These are phyloP conservation scores for Aureobasidium lini DNA, from an alignment of 2,329 filamentous ascomycete species.

Conservation along the genomic window DNA sequence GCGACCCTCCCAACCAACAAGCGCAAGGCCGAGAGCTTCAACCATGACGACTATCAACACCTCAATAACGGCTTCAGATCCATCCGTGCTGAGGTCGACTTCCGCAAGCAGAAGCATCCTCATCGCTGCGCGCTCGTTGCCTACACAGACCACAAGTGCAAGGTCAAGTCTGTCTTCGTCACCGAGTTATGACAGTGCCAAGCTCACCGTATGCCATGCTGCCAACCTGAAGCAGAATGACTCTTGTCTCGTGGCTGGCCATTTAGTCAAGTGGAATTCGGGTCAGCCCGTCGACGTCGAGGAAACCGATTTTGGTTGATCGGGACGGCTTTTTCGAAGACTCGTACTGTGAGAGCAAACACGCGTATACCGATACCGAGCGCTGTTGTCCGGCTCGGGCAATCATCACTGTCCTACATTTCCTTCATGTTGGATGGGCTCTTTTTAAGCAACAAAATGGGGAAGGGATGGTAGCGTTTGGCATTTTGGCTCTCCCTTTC, in stretches of 20 bases:
- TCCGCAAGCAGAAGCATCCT: background rate
- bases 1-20: background rate
- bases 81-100: background rate
- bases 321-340: too few relatives aligned
- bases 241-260: background rate
- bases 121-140: background rate
- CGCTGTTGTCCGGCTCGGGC: too few relatives aligned
- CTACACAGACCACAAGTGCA: background rate
- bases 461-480: background rate
- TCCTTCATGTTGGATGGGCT: too few relatives aligned
- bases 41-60: background rate
- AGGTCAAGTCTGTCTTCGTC: background rate
- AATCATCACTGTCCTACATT: too few relatives aligned
- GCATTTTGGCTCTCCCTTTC: background rate
- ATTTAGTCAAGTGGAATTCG: background rate
- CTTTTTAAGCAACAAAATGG: background rate
- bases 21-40: background rate
- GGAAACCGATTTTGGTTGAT: too few relatives aligned
- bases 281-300: too few relatives aligned
- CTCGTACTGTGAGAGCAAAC: too few relatives aligned
- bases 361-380: too few relatives aligned
- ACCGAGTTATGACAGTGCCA: background rate
- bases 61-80: background rate
- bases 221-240: background rate
- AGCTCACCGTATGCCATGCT: background rate